These are phyloP conservation scores for Monascus ruber DNA, from an alignment of 2,329 filamentous ascomycete species.

Conservation along the genomic window DNA sequence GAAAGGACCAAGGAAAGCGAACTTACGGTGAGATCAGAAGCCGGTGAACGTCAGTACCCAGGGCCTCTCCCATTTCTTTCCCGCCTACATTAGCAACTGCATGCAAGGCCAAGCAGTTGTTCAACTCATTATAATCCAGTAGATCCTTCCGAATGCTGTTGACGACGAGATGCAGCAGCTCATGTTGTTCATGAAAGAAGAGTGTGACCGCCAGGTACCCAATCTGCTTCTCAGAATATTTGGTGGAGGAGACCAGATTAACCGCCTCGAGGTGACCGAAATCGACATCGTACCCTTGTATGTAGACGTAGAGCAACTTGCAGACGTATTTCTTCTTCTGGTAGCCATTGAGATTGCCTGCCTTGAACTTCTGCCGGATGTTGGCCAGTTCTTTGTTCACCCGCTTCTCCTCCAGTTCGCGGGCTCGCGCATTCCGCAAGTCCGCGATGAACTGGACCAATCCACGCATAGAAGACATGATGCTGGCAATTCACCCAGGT, in stretches of 20 bases:
- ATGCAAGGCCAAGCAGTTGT: constrained; percentile 92
- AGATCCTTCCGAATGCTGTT: constrained; percentile 98
- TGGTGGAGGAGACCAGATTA: constrained; percentile 89
- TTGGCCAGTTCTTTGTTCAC: constrained; percentile 99
- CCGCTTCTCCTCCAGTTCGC: constrained; percentile 94
- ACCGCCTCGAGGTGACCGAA: constrained; percentile 98
- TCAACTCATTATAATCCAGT: constrained; percentile 87
- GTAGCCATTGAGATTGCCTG: constrained; percentile 85
- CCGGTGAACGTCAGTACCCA: constrained; percentile 84
- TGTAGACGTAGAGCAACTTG: constrained; percentile 99
- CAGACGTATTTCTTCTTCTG: constrained; percentile 99
- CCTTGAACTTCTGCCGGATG: constrained; percentile 97
- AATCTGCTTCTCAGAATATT: constrained; percentile 99
- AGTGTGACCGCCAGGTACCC: constrained; percentile 95
- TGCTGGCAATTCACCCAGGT: constrained; percentile 2
- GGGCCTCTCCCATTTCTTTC: constrained; percentile 90
- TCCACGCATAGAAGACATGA: constrained; percentile 47
- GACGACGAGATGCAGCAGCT: constrained; percentile 87
- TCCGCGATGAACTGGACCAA: constrained; percentile 98
- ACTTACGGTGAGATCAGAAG: constrained; percentile 87
- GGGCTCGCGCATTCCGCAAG: constrained; percentile 81
- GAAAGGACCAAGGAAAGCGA: constrained; percentile 19
- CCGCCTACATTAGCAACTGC: constrained; percentile 96
- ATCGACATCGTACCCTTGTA: constrained; percentile 96
- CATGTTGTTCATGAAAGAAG: constrained; percentile 94